phyloP scores from a whole-genome alignment of 1,284 basidiomycete genomes.

The Sporisorium reilianum region DNA sequence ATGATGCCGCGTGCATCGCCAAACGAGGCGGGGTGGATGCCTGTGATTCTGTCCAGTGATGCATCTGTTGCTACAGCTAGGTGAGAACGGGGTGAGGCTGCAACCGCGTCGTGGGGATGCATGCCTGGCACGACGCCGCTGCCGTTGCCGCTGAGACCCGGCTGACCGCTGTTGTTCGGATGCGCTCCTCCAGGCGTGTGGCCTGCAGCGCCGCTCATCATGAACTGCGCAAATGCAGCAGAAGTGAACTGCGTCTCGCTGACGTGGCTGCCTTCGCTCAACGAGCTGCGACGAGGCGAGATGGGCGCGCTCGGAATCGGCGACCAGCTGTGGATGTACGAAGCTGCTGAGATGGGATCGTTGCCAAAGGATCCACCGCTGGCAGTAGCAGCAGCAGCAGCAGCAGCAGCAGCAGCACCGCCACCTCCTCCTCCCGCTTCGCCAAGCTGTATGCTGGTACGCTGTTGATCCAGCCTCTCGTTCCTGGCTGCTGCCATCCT shows the following conservation, averaged over 20 bases:
- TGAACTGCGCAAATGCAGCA: conserved; percentile 34
- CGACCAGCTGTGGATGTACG: conserved; percentile 51
- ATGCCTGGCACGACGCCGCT: conserved; percentile 8
- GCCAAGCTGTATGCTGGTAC: conserved; percentile 12
- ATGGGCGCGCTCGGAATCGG: conserved; percentile 50
- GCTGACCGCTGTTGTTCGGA: not conserved
- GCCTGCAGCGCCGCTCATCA: conserved; percentile 25
- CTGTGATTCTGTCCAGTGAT: conserved; percentile 6
- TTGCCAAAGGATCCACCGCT: not conserved
- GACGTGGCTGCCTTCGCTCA: conserved; percentile 30
- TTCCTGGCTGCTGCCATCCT: conserved; percentile 17
- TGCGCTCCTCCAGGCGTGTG: conserved; percentile 2
- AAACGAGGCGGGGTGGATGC: conserved; percentile 40
- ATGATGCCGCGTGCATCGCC: conserved; percentile 49
- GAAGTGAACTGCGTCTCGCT: conserved; percentile 32
- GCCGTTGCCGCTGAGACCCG: conserved; percentile 7
- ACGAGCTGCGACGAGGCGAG: conserved; percentile 42
- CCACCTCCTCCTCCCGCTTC: conserved; percentile 23
- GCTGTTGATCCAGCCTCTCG: conserved; percentile 25
- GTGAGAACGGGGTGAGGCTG: conserved; percentile 14
- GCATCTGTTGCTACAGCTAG: conserved; percentile 2
- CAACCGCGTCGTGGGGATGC: conserved; percentile 1
- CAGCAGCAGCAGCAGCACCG: no score
- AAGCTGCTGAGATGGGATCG: conserved; percentile 42
- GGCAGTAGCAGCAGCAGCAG: no score